These are phyloP conservation scores for Cladosporium oxysporum DNA, from an alignment of 2,329 filamentous ascomycete genomes.

Conservation along the genomic window DNA sequence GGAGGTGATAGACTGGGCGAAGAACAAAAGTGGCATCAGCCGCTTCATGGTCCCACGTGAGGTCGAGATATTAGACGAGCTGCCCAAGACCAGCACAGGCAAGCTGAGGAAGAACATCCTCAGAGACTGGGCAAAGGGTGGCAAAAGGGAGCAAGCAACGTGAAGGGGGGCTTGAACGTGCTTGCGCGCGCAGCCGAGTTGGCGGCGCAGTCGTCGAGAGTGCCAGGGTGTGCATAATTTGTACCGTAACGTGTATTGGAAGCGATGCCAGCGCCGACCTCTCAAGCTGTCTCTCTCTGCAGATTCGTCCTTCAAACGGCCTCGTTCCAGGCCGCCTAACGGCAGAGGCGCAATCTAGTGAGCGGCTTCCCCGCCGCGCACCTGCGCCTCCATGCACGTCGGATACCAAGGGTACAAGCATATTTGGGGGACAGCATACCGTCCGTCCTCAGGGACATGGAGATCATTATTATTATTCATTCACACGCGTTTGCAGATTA, in stretches of 20 bases:
- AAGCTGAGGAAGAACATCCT: constrained; percentile 96
- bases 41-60: constrained; percentile 82
- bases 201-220: background rate
- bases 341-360: constrained; percentile 20
- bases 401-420: background rate
- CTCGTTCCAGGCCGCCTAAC: constrained; percentile 16
- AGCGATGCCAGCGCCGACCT: background rate
- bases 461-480: background rate
- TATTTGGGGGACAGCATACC: background rate
- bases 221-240: background rate
- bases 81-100: constrained; percentile 96
- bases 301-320: background rate
- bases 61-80: constrained; percentile 76
- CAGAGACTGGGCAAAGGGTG: constrained; percentile 76
- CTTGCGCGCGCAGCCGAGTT: background rate
- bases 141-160: constrained; percentile 32
- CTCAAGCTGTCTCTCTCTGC: background rate
- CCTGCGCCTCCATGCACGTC: constrained; percentile 13
- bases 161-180: background rate
- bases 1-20: constrained; percentile 84
- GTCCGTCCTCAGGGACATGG: background rate
- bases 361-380: constrained; percentile 10
- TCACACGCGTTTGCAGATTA: background rate
- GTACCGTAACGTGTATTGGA: background rate
- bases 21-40: constrained; percentile 75